Percentiles rank a stretch among this genome's conserved stretches.
These are phyloP conservation scores for Odontarrhena argentea DNA, from an alignment of 345 rosid species.

Conservation along the genomic window DNA sequence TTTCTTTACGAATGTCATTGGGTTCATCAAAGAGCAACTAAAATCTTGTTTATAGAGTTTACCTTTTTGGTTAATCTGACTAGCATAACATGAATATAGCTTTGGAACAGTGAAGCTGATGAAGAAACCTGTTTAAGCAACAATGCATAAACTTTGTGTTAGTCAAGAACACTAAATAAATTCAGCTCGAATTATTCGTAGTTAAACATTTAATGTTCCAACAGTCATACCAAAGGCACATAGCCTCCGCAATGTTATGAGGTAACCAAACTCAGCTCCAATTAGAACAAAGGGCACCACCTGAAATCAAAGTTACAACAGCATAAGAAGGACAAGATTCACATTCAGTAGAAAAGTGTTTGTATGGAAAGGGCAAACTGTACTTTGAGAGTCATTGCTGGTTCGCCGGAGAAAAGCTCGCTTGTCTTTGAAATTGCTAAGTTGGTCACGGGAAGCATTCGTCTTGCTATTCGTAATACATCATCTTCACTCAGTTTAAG, in stretches of 20 bases:
- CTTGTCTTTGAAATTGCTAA: conserved; percentile 64
- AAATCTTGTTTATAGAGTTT: neutral
- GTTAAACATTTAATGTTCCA: conserved; percentile 20
- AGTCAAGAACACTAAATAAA: neutral
- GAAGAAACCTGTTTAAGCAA: conserved; percentile 66
- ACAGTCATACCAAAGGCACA: conserved; percentile 64
- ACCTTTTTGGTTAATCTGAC: conserved; percentile 67
- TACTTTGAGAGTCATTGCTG: conserved; percentile 91
- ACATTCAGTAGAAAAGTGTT: conserved; percentile 8
- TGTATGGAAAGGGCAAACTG: neutral
- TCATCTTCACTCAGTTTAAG: conserved; percentile 72
- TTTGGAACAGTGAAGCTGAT: conserved; percentile 75
- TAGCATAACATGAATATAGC: conserved; percentile 60
- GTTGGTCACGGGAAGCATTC: conserved; percentile 75
- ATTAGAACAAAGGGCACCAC: conserved; percentile 80
- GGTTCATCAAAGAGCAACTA: neutral
- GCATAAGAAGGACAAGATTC: conserved; percentile 2
- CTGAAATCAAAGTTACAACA: conserved; percentile 45
- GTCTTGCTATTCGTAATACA: conserved; percentile 59
- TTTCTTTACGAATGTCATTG: neutral
- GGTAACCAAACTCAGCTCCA: conserved; percentile 89
- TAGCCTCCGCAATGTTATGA: conserved; percentile 74
- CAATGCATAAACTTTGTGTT: conserved; percentile 18
- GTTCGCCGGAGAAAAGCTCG: conserved; percentile 93
- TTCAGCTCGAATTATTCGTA: neutral